These are phyloP conservation scores for Xylaria sp. DNA, from an alignment of 2,329 filamentous ascomycete genomes.

Conservation along the genomic window DNA sequence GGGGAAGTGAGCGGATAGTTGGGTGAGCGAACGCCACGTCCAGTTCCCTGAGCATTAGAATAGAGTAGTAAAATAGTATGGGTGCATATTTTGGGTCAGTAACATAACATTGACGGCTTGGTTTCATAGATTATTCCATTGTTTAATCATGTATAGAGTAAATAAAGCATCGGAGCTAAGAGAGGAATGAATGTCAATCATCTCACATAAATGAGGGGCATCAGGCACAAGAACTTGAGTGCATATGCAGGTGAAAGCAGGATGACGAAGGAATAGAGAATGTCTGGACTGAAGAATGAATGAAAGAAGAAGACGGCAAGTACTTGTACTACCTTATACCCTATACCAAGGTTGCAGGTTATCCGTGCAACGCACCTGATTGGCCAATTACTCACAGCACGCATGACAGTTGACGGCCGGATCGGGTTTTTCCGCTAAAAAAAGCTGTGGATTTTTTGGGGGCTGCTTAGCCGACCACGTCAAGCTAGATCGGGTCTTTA, in stretches of 20 bases:
- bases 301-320: no score
- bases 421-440: constrained; percentile 48
- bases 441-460: constrained; percentile 40
- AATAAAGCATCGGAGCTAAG: constrained; percentile 22
- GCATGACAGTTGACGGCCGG: constrained; percentile 36
- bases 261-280: background rate
- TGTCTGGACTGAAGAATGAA: background rate
- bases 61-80: constrained; percentile 22
- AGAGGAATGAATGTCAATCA: constrained; percentile 18
- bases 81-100: constrained; percentile 21
- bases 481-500: constrained; percentile 14
- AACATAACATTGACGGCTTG: constrained; percentile 13
- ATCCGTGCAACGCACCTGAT: no score
- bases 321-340: no score
- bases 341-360: no score
- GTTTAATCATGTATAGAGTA: constrained; percentile 29
- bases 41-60: constrained; percentile 8
- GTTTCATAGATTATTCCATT: constrained; percentile 26
- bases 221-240: background rate
- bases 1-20: background rate
- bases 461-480: constrained; percentile 39
- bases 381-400: constrained; percentile 29
- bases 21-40: constrained; percentile 2
- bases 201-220: background rate
- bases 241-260: background rate